Conservation (phyloP, 306 rosid genomes). For the Quercus glauca region DNA sequence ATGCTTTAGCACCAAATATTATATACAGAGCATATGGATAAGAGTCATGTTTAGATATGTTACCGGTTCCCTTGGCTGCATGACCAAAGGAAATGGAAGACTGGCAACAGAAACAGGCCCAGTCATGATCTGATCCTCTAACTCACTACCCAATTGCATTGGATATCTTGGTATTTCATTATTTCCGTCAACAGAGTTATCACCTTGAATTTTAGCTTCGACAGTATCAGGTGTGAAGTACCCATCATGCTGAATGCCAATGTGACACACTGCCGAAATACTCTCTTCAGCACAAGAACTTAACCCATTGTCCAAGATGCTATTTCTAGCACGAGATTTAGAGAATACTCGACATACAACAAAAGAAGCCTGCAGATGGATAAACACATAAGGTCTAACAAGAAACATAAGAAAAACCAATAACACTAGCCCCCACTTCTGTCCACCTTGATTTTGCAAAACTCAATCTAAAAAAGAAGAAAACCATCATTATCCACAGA, state of each 20-base stretch:
- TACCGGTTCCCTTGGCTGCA: slow-evolving; percentile 40
- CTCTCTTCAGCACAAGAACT: slow-evolving; percentile 62
- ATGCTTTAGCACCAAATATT: neutral
- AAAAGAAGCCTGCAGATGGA: slow-evolving; percentile 46
- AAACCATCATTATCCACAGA: neutral
- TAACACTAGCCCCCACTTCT: neutral
- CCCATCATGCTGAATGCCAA: slow-evolving; percentile 55
- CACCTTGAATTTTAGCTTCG: slow-evolving; percentile 25
- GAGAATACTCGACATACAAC: slow-evolving; percentile 61
- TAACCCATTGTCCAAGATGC: slow-evolving; percentile 41
- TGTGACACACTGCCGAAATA: slow-evolving; percentile 45
- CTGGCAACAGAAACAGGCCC: slow-evolving; percentile 27
- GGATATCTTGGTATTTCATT: slow-evolving; percentile 27
- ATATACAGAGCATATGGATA: slow-evolving; percentile 2
- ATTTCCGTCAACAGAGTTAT: slow-evolving; percentile 28
- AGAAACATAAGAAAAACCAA: neutral
- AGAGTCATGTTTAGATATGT: neutral
- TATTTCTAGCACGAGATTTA: slow-evolving; percentile 32
- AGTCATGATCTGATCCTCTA: slow-evolving; percentile 19
- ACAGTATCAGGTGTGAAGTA: slow-evolving; percentile 9
- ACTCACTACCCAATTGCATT: slow-evolving; percentile 17
- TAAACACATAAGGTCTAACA: neutral
- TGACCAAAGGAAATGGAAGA: neutral
- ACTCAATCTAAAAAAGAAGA: neutral
- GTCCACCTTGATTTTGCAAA: neutral